Evolutionary conservation across 139 green algal species (phyloP).

Genomic region (Chlorella sp.): DNA sequence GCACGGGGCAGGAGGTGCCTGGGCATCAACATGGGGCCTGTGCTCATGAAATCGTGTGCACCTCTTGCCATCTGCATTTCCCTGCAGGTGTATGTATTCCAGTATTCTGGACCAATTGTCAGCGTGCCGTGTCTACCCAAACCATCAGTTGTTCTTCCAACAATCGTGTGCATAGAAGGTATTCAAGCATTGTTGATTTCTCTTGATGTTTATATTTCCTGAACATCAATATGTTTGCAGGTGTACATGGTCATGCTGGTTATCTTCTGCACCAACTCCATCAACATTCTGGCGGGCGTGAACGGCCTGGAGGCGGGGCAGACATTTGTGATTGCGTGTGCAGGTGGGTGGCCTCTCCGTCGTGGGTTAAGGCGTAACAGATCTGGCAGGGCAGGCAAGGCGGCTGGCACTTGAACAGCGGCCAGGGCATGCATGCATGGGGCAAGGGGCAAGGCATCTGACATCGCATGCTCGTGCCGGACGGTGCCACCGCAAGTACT

Average conservation of each 20-base stretch:
- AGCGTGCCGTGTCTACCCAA: too few relatives aligned
- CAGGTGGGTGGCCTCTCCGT: not conserved
- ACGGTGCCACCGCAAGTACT: too few relatives aligned
- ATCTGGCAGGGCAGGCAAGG: too few relatives aligned
- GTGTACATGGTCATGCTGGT: conserved; percentile 94
- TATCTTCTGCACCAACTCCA: conserved; percentile 98
- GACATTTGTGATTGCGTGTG: conserved; percentile 90
- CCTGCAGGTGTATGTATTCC: too few relatives aligned
- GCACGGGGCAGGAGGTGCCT: too few relatives aligned
- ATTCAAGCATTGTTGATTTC: conserved; percentile 67
- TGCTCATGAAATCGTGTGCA: too few relatives aligned
- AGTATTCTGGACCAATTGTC: not conserved
- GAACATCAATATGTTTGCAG: not conserved
- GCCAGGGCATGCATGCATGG: not conserved
- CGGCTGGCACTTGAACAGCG: not conserved
- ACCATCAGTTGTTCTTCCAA: conserved; percentile 60
- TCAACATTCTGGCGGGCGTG: conserved; percentile 98
- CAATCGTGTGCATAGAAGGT: conserved; percentile 67
- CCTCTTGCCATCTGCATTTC: too few relatives aligned
- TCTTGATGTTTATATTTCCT: conserved; percentile 59
- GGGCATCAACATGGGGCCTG: too few relatives aligned
- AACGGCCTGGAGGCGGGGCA: conserved; percentile 98
- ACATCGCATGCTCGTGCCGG: too few relatives aligned
- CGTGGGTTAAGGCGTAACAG: too few relatives aligned
- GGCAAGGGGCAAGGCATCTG: too few relatives aligned